These are phyloP conservation scores for Phialemoniopsis sp. DNA, from an alignment of 2,329 filamentous ascomycete genomes.

Conservation along the genomic window DNA sequence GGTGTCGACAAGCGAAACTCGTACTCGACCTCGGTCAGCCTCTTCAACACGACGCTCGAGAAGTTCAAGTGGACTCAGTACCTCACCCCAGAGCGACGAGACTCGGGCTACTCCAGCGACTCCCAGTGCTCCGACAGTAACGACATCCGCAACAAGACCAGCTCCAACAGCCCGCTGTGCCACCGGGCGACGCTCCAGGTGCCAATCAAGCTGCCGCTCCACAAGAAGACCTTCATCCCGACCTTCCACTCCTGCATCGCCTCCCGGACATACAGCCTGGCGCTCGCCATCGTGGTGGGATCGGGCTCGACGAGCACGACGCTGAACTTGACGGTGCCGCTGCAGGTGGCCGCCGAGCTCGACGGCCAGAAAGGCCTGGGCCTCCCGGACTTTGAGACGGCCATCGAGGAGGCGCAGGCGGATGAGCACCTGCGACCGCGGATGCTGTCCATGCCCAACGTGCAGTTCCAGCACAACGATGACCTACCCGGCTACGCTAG, in stretches of 20 bases:
- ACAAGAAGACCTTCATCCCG: slow-evolving; percentile 47
- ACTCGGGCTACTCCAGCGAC: slow-evolving; percentile 51
- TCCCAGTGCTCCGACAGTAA: slow-evolving; percentile 7
- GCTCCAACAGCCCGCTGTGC: slow-evolving; percentile 22
- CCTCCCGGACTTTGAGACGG: slow-evolving; percentile 46
- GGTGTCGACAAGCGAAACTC: slow-evolving; percentile 31
- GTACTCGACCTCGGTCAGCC: slow-evolving; percentile 39
- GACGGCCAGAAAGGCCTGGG: slow-evolving; percentile 15
- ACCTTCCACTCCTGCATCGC: slow-evolving; percentile 56
- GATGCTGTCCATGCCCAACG: slow-evolving; percentile 26
- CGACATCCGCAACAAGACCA: no score
- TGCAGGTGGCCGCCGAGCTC: slow-evolving; percentile 45
- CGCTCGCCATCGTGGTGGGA: slow-evolving; percentile 36
- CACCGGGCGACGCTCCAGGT: slow-evolving; percentile 40
- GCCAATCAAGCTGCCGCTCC: slow-evolving; percentile 41
- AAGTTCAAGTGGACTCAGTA: slow-evolving; percentile 36
- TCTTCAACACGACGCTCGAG: slow-evolving; percentile 30
- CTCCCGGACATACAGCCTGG: slow-evolving; percentile 50
- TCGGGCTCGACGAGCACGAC: slow-evolving; percentile 30
- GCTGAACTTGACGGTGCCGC: slow-evolving; percentile 40
- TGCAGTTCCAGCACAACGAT: slow-evolving; percentile 13
- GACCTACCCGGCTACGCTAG: slow-evolving; percentile 18
- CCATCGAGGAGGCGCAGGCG: slow-evolving; percentile 38
- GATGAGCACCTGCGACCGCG: slow-evolving; percentile 39
- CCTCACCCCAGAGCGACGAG: slow-evolving; percentile 31